These are phyloP conservation scores for Alopecurus myosuroides DNA, from an alignment of 176 grass and related monocot species.

Conservation along the genomic window DNA sequence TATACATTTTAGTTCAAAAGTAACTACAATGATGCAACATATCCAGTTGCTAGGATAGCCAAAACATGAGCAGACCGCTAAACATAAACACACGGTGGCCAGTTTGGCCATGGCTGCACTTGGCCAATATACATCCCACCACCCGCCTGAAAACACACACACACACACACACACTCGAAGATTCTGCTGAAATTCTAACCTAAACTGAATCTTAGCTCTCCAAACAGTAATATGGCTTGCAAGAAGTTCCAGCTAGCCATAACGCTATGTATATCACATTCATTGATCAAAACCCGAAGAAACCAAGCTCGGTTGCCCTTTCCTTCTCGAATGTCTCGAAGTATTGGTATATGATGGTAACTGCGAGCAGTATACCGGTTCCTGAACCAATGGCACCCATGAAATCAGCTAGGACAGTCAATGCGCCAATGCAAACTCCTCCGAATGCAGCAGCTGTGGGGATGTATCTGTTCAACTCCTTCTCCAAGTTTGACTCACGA, in stretches of 20 bases:
- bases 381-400: slow-evolving; percentile 96
- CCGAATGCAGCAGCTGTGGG: slow-evolving; percentile 94
- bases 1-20: slow-evolving; percentile 2
- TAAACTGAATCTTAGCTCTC: slow-evolving; percentile 8
- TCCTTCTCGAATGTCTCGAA: slow-evolving; percentile 98
- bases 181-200: slow-evolving; percentile 17
- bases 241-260: slow-evolving; percentile 10
- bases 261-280: neutral
- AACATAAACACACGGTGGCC: neutral
- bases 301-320: slow-evolving; percentile 82
- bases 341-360: slow-evolving; percentile 97
- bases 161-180: neutral
- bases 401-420: slow-evolving; percentile 95
- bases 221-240: slow-evolving; percentile 24
- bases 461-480: slow-evolving; percentile 91
- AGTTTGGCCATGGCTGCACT: neutral
- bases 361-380: slow-evolving; percentile 87
- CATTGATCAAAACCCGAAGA: slow-evolving; percentile 74
- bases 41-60: slow-evolving; percentile 4
- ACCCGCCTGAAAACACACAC: slow-evolving; percentile 17
- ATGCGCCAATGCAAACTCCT: slow-evolving; percentile 85
- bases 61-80: neutral
- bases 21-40: neutral
- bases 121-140: neutral
- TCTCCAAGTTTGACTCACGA: slow-evolving; percentile 90